Base-by-base conservation (phyloP, 1,139 yeast genomes). In the Yamadazyma jaroonii region DNA sequence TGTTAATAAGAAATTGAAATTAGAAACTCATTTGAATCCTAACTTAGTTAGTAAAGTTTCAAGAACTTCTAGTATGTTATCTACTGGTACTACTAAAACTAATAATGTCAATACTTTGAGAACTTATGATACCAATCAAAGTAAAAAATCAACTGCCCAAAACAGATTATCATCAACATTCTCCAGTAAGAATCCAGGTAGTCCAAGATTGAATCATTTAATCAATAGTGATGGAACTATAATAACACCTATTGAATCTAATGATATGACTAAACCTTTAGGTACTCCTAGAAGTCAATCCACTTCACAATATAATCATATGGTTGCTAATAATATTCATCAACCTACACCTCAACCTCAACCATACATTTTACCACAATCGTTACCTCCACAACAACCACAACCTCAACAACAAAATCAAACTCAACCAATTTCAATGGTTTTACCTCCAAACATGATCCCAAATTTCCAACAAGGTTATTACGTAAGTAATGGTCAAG, bases 201-300 rank as follows among this genome's bases (percentile, higher is more conserved):
- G 66, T 12, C 69, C 74, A 9, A 58, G 66, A 40, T 54, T 69
- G 35, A 52, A 67, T 27, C 71, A 69, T 44, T 62, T 70, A 65
- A 69, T 71, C 35, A 71, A 71, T 42, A 68, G 75, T 47, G 77
- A 71, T 44, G 76, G 76, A 2, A 71, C 77, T 2, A 64, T 68
- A 9, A 65, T 69, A 23, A 67, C 76, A 1, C 74, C 76, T 0
- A 62, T 67, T 11, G 75, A 66, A 11, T 56, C 69, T 1, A 38
- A 43, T 41, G 57, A 49, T 5, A 20, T 32, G 9, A 20, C 33
- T 6, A 45, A 42, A 20, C 37, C 45, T 20, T 29, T 42, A 17
- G 22, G 43, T 20, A 38, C 48, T 13, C 35, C 38, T 24, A 49
- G 42, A n/a, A 39, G 31, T 28, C 42, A 36, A 20, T 24, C 32